Percentiles rank a stretch among this genome's conserved stretches.
Evolutionary conservation across 345 rosid species (phyloP).

Genomic region (Excoecaria agallocha): DNA sequence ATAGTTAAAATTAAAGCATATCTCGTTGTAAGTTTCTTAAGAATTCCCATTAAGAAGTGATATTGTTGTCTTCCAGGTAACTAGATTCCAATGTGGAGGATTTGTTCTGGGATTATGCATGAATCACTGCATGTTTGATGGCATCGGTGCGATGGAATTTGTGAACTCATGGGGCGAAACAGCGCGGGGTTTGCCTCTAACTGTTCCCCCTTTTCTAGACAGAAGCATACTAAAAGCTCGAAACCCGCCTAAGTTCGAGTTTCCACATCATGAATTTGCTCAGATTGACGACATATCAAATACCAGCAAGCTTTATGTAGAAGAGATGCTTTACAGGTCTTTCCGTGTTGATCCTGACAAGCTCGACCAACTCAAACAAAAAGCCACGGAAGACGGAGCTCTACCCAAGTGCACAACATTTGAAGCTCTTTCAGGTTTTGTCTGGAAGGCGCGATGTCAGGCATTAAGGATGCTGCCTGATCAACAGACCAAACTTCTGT

Average conservation of each 20-base stretch:
- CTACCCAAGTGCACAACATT: conserved; percentile 59
- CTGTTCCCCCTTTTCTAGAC: conserved; percentile 58
- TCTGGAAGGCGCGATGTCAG: conserved; percentile 76
- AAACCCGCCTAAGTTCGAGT: conserved; percentile 53
- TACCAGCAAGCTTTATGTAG: conserved; percentile 55
- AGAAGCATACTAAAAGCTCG: conserved; percentile 56
- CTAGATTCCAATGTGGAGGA: conserved; percentile 80
- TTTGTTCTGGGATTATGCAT: conserved; percentile 65
- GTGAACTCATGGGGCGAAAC: conserved; percentile 83
- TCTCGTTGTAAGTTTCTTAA: background rate
- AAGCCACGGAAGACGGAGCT: conserved; percentile 41
- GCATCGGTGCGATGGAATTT: conserved; percentile 81
- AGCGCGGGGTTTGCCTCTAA: conserved; percentile 68
- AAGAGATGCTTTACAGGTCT: conserved; percentile 58
- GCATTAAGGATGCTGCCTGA: conserved; percentile 54
- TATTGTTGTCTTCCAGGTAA: conserved; percentile 50
- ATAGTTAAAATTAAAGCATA: background rate
- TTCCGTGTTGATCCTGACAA: conserved; percentile 64
- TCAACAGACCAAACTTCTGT: conserved; percentile 77
- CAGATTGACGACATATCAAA: conserved; percentile 64
- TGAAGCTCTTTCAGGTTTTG: conserved; percentile 69
- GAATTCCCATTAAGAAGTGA: background rate
- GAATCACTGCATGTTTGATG: conserved; percentile 90
- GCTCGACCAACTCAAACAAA: conserved; percentile 54
- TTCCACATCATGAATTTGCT: conserved; percentile 64